phyloP scores from a whole-genome alignment of 805 yeast genomes.

The Zygosaccharomyces bisporus region DNA sequence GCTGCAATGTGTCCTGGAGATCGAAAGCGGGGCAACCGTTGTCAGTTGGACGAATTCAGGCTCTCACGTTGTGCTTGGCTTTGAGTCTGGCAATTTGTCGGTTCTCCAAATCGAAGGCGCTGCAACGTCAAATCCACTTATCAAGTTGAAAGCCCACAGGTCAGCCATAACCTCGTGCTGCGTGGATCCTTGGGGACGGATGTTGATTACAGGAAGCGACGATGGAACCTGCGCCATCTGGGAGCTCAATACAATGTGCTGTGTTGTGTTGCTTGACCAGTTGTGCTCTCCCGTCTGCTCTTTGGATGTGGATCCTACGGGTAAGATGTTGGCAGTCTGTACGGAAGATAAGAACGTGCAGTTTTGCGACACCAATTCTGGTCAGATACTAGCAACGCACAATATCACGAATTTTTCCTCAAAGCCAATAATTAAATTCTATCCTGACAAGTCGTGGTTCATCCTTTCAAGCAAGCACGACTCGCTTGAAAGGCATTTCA shows the following conservation, averaged over 20 bases:
- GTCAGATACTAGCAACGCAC: conserved; percentile 8
- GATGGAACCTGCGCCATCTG: conserved; percentile 31
- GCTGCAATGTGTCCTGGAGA: conserved; percentile 16
- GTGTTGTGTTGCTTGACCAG: conserved; percentile 17
- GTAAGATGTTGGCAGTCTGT: conserved; percentile 24
- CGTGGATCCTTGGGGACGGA: conserved; percentile 52
- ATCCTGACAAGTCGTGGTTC: conserved; percentile 28
- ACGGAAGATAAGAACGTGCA: conserved; percentile 19
- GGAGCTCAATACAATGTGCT: conserved; percentile 22
- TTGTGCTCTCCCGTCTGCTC: conserved; percentile 19
- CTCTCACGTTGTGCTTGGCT: conserved; percentile 43
- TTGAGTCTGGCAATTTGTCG: conserved; percentile 44
- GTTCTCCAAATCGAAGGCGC: conserved; percentile 18
- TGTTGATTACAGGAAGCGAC: conserved; percentile 47
- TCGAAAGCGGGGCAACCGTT: conserved; percentile 29
- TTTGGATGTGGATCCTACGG: conserved; percentile 26
- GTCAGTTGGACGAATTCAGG: conserved; percentile 36
- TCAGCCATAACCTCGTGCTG: conserved; percentile 46
- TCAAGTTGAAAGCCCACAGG: conserved; percentile 41
- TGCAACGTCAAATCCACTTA: conserved; percentile 18
- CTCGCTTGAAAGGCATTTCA: conserved; percentile 15
- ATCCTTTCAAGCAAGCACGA: conserved; percentile 23
- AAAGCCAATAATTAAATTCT: conserved; percentile 21
- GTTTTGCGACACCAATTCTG: conserved; percentile 20
- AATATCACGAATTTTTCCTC: conserved; percentile 10